Percentiles rank a stretch among this genome's conserved stretches.
Evolutionary conservation across 345 rosid genomes (phyloP).

Genomic region (Kandelia obovata): DNA sequence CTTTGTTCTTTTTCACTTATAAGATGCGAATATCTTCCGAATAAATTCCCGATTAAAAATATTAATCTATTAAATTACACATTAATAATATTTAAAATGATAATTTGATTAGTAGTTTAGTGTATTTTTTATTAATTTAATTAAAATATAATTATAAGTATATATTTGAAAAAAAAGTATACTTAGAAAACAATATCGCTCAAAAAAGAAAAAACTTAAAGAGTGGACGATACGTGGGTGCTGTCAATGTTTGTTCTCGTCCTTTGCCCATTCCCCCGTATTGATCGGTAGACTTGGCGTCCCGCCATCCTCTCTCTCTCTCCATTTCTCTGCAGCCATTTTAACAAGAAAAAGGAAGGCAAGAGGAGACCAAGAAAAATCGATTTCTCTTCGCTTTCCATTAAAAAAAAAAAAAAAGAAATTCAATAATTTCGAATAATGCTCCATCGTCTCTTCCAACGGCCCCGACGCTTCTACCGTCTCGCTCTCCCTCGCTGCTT

Average conservation of each 20-base stretch:
- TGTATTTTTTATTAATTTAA: too few species aligned
- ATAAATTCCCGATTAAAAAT: too few species aligned
- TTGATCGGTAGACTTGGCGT: not conserved
- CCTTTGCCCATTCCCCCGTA: not conserved
- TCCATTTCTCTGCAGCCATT: too few species aligned
- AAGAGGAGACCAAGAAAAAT: not conserved
- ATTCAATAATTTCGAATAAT: not conserved
- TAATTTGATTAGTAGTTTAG: too few species aligned
- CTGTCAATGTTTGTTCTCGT: not conserved
- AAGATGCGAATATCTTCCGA: too few species aligned
- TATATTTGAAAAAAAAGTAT: not conserved
- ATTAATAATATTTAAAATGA: too few species aligned
- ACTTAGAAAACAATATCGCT: not conserved
- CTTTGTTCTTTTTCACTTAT: too few species aligned
- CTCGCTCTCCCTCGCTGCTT: constrained; percentile 34
- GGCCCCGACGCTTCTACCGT: constrained; percentile 38
- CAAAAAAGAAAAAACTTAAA: too few species aligned
- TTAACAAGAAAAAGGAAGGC: not conserved
- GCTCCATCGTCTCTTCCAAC: constrained; percentile 53
- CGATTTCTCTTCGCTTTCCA: not conserved
- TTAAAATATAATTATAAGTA: too few species aligned
- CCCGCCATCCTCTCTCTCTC: not conserved
- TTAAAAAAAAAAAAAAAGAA: not conserved
- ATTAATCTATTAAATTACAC: too few species aligned
- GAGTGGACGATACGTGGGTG: not conserved